phyloP scores from a whole-genome alignment of 208 protist species.

The Acanthamoeba royreba region DNA sequence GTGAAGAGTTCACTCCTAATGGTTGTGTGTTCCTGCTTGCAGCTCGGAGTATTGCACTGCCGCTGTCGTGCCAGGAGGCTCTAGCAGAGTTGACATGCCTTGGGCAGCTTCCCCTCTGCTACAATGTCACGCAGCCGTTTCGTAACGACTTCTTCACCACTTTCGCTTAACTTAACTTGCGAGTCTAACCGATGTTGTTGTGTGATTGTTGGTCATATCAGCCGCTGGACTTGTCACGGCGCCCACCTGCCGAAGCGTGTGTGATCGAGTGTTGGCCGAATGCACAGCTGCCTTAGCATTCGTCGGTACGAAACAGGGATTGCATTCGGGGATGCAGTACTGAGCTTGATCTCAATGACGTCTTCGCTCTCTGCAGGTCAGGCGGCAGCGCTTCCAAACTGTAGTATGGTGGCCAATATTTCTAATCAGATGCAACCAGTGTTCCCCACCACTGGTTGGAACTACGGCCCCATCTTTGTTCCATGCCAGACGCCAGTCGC shows the following conservation, averaged over 20 bases:
- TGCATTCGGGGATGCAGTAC: not conserved
- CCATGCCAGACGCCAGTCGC: not conserved
- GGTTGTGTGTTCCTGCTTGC: too few species aligned
- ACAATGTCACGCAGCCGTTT: not conserved
- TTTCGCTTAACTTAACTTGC: not conserved
- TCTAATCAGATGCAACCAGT: too few species aligned
- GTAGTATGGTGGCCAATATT: too few species aligned
- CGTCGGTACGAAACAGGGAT: not conserved
- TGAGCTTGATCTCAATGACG: not conserved
- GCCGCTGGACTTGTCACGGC: too few species aligned
- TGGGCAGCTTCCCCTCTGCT: not conserved
- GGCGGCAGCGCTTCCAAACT: too few species aligned
- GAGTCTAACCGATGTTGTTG: too few species aligned
- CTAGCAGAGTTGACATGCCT: not conserved
- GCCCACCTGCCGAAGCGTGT: not conserved
- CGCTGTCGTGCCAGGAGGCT: not conserved
- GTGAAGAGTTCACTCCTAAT: too few species aligned
- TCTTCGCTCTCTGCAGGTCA: too few species aligned
- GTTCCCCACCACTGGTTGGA: too few species aligned
- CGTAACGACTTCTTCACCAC: not conserved
- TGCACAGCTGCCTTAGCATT: not conserved
- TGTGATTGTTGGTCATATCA: too few species aligned
- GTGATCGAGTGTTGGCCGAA: not conserved
- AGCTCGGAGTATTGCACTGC: too few species aligned
- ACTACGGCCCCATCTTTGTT: too few species aligned